These are phyloP conservation scores for Xylariaceae sp. DNA, from an alignment of 2,329 filamentous ascomycete species.

Conservation along the genomic window DNA sequence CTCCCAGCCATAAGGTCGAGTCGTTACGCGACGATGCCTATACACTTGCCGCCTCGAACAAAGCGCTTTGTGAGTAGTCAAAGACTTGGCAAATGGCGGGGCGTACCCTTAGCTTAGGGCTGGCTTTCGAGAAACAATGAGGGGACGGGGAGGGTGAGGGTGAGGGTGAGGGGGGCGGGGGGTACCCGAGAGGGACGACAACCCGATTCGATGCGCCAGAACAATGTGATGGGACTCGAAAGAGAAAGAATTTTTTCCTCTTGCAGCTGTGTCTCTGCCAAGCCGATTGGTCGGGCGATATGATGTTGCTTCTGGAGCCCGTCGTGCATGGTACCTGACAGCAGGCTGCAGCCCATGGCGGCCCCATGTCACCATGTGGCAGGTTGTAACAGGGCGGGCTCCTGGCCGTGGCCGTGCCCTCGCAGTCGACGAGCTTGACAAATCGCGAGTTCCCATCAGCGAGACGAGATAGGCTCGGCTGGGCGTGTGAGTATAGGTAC, in stretches of 20 bases:
- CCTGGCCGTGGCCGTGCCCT: too few species aligned
- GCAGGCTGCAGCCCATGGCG: neutral
- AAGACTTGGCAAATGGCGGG: neutral
- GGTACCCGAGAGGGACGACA: too few species aligned
- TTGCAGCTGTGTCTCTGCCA: neutral
- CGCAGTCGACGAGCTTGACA: too few species aligned
- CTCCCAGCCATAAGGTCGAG: neutral
- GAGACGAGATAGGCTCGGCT: neutral
- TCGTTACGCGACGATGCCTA: neutral
- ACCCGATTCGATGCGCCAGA: too few species aligned
- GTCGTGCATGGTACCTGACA: conserved; percentile 1
- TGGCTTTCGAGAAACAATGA: neutral
- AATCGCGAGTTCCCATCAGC: neutral
- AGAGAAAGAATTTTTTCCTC: neutral
- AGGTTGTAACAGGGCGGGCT: too few species aligned
- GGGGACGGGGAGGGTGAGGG: neutral
- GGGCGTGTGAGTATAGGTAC: neutral
- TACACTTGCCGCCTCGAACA: neutral
- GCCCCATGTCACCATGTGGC: neutral
- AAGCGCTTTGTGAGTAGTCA: neutral
- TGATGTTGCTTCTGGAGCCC: neutral
- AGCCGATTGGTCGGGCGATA: neutral
- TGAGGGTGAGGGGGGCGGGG: neutral
- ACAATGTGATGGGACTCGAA: too few species aligned
- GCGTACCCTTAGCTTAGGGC: neutral